These are phyloP conservation scores for Durotheca rogersii DNA, from an alignment of 495 filamentous ascomycete genomes.

Conservation along the genomic window DNA sequence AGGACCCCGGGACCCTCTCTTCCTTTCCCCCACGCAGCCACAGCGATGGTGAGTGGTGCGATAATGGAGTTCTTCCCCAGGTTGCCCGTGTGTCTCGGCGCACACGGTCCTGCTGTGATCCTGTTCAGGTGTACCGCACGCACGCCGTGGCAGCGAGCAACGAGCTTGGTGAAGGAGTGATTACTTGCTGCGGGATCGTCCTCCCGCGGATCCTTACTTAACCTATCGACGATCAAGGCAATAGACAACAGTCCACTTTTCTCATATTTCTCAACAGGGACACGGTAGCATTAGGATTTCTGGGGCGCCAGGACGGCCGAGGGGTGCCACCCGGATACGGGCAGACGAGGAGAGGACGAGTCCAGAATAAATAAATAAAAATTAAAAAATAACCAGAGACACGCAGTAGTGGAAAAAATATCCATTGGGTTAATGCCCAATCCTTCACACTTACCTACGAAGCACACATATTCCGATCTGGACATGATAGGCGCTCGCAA, in stretches of 20 bases:
- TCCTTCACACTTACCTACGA: constrained; percentile 9
- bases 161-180: constrained; percentile 10
- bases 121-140: constrained; percentile 5
- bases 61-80: constrained; percentile 12
- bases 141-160: too few species aligned
- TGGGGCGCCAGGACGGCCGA: constrained; percentile 3
- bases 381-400: not conserved
- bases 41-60: constrained; percentile 9
- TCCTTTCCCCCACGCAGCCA: constrained; percentile 1
- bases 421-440: constrained; percentile 3
- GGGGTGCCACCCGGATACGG: too few species aligned
- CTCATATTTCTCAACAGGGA: constrained; percentile 16
- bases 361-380: constrained; percentile 17
- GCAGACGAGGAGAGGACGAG: constrained; percentile 2
- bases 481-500: not conserved
- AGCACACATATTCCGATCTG: constrained; percentile 1
- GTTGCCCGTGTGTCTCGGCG: constrained; percentile 1
- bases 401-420: not conserved
- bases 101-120: not conserved
- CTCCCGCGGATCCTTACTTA: not conserved
- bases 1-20: not conserved
- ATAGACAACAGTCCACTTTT: constrained; percentile 13
- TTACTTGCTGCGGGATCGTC: constrained; percentile 12
- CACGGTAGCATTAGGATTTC: constrained; percentile 21
- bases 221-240: constrained; percentile 12